Percentiles rank a stretch among this genome's conserved stretches.
phyloP scores from a whole-genome alignment of 2,329 filamentous ascomycete genomes.

The Leptosphaerulina australis region DNA sequence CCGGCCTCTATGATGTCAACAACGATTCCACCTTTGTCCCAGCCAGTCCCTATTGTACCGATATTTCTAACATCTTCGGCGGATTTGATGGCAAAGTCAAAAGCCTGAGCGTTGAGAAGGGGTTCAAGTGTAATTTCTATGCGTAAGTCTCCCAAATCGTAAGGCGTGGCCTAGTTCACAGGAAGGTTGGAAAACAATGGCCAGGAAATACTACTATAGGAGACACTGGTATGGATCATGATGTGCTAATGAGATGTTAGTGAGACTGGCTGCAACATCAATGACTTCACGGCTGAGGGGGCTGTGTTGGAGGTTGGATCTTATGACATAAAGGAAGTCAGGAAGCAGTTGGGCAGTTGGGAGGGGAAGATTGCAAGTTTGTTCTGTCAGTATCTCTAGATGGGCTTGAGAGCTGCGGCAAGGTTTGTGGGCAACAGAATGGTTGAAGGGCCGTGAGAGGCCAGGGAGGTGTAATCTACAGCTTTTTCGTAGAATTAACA shows the following conservation, averaged over 20 bases:
- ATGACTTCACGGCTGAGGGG: not conserved
- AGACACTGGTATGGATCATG: not conserved
- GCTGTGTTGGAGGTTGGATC: slow-evolving; percentile 9
- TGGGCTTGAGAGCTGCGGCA: too few species aligned
- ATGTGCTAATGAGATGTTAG: not conserved
- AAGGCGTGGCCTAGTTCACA: not conserved
- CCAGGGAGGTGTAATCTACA: too few species aligned
- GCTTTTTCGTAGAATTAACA: too few species aligned
- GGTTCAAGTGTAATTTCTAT: slow-evolving; percentile 7
- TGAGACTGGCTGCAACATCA: slow-evolving; percentile 1
- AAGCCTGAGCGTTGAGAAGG: slow-evolving; percentile 15
- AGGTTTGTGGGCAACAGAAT: too few species aligned
- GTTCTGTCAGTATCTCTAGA: slow-evolving; percentile 1
- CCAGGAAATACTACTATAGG: too few species aligned
- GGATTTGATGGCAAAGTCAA: slow-evolving; percentile 8
- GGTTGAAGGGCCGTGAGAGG: too few species aligned
- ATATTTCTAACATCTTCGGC: slow-evolving; percentile 4
- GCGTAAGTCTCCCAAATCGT: not conserved
- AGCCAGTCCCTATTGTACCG: slow-evolving; percentile 2
- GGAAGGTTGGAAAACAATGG: too few species aligned
- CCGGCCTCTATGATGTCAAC: not conserved
- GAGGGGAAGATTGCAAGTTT: slow-evolving; percentile 1
- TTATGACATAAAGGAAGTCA: not conserved
- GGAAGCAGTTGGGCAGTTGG: slow-evolving; percentile 5
- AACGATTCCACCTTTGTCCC: slow-evolving; percentile 7